Evolutionary conservation across 2,329 filamentous ascomycete species (phyloP).

Genomic region (Dichotomopilus funicola): DNA sequence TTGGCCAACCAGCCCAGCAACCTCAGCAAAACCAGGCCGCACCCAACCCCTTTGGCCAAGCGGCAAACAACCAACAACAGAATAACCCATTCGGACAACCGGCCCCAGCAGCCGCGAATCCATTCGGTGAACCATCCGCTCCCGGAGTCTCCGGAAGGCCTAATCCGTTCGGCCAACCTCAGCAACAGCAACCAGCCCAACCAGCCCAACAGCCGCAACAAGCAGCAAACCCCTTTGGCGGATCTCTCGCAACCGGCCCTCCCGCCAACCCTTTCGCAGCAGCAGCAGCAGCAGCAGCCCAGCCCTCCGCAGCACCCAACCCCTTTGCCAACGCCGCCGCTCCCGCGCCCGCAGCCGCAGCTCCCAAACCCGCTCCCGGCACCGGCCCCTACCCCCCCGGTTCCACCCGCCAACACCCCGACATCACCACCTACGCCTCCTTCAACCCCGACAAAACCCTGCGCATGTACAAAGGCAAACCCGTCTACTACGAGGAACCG

Average conservation of each 20-base stretch:
- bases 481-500: constrained; percentile 33
- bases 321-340: constrained; percentile 17
- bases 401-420: constrained; percentile 27
- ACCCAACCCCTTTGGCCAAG: constrained; percentile 27
- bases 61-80: constrained; percentile 3
- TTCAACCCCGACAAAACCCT: constrained; percentile 24
- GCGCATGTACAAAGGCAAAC: constrained; percentile 28
- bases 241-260: constrained; percentile 12
- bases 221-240: constrained; percentile 14
- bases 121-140: constrained; percentile 23
- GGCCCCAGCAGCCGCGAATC: constrained; percentile 17
- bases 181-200: background rate
- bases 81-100: constrained; percentile 31
- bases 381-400: constrained; percentile 23
- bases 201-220: background rate
- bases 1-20: constrained; percentile 23
- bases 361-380: background rate
- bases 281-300: constrained; percentile 13
- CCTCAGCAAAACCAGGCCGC: constrained; percentile 16
- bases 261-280: constrained; percentile 24
- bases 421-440: constrained; percentile 26
- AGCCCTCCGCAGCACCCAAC: background rate
- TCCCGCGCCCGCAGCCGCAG: background rate
- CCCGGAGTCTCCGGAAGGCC: constrained; percentile 14
- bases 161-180: constrained; percentile 16